These are phyloP conservation scores for Zygoascus biomembranicola DNA, from an alignment of 805 yeast genomes.

Conservation along the genomic window DNA sequence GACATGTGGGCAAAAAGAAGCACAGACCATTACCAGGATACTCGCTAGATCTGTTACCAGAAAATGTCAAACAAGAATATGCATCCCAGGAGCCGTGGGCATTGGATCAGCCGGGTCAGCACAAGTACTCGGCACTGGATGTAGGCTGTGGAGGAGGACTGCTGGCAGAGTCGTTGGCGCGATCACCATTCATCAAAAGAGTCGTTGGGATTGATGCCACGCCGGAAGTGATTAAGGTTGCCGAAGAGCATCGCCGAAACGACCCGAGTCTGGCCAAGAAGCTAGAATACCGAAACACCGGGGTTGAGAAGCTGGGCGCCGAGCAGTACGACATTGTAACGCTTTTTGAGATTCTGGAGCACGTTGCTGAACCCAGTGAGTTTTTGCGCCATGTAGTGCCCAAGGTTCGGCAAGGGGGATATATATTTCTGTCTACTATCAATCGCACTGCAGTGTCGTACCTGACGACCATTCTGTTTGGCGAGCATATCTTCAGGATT, in stretches of 20 bases:
- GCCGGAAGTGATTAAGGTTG: conserved; percentile 72
- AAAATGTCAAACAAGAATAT: conserved; percentile 13
- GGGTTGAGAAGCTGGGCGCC: conserved; percentile 49
- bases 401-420: conserved; percentile 72
- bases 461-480: conserved; percentile 89
- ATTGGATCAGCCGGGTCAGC: conserved; percentile 21
- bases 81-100: background rate
- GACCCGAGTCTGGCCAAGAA: conserved; percentile 57
- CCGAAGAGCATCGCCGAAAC: conserved; percentile 51
- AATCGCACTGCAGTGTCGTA: conserved; percentile 82
- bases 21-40: conserved; percentile 67
- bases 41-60: conserved; percentile 58
- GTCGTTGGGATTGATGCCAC: conserved; percentile 87
- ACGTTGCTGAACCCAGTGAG: conserved; percentile 75
- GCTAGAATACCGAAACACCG: conserved; percentile 49
- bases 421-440: conserved; percentile 81
- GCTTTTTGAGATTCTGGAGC: conserved; percentile 92
- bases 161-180: conserved; percentile 75
- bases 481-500: conserved; percentile 66
- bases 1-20: conserved; percentile 24
- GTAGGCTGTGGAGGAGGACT: conserved; percentile 99
- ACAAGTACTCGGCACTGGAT: conserved; percentile 52
- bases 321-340: conserved; percentile 66
- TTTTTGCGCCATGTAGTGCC: conserved; percentile 61
- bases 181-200: conserved; percentile 50